These are phyloP conservation scores for Coffea canephora DNA, from an alignment of 257 asterid genomes.

Conservation along the genomic window DNA sequence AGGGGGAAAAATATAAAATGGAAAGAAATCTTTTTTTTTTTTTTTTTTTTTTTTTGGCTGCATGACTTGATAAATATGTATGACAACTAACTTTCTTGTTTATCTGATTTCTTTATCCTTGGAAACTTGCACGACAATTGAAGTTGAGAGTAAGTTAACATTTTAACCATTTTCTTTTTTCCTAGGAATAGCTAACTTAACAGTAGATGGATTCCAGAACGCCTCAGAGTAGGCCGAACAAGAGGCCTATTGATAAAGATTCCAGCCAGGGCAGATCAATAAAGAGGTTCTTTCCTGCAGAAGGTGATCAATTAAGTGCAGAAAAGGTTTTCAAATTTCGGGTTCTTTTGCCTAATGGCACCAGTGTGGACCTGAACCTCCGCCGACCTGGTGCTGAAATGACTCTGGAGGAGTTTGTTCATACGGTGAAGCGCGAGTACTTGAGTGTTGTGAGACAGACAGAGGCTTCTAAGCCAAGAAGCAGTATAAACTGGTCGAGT, in stretches of 20 bases:
- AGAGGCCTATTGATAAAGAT: slow-evolving; percentile 37
- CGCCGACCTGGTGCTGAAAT: slow-evolving; percentile 19
- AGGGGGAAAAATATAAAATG: no score
- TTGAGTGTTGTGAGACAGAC: slow-evolving; percentile 7
- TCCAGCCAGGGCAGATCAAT: slow-evolving; percentile 19
- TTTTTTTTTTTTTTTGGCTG: no score
- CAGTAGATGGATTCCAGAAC: slow-evolving; percentile 37
- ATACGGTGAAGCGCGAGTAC: slow-evolving; percentile 26
- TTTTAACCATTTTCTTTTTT: background rate
- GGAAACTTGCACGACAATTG: no score
- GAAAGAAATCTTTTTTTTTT: no score
- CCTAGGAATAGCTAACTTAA: no score
- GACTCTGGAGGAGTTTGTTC: slow-evolving; percentile 36
- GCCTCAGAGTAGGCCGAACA: slow-evolving; percentile 22
- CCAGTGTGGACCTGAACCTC: slow-evolving; percentile 4
- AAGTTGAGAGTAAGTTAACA: background rate
- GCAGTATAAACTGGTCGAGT: slow-evolving; percentile 46
- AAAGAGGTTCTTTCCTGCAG: slow-evolving; percentile 23
- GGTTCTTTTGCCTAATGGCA: slow-evolving; percentile 57
- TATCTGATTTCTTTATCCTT: no score
- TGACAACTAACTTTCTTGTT: no score
- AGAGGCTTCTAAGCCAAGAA: slow-evolving; percentile 7
- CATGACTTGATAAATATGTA: no score
- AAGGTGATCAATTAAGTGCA: slow-evolving; percentile 4
- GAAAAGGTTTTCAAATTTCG: slow-evolving; percentile 32